Percentiles rank a stretch among this genome's conserved stretches.
Evolutionary conservation across 805 yeast species (phyloP).

Genomic region (Zygosaccharomyces siamensis): DNA sequence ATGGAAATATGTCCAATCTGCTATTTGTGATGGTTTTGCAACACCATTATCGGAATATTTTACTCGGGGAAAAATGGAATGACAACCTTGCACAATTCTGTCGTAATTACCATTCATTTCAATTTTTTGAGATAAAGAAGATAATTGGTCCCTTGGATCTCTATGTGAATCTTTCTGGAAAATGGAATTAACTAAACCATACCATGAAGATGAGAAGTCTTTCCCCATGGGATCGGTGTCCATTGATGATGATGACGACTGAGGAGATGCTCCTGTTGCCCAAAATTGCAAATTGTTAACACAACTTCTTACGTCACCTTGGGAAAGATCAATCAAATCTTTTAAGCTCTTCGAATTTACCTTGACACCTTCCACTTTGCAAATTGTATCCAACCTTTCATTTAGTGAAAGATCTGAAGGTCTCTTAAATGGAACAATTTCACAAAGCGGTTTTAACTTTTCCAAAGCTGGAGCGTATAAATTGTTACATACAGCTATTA

Average conservation of each 20-base stretch:
- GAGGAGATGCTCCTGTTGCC: slow-evolving; percentile 18
- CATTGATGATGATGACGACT: slow-evolving; percentile 12
- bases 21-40: slow-evolving; percentile 51
- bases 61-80: slow-evolving; percentile 56
- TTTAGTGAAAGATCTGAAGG: slow-evolving; percentile 47
- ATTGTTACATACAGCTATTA: slow-evolving; percentile 89
- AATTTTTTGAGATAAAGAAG: slow-evolving; percentile 43
- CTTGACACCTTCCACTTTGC: slow-evolving; percentile 48
- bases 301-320: slow-evolving; percentile 82
- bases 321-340: slow-evolving; percentile 63
- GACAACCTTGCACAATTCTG: slow-evolving; percentile 66
- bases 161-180: slow-evolving; percentile 49
- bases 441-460: slow-evolving; percentile 66
- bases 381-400: slow-evolving; percentile 47
- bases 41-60: slow-evolving; percentile 63
- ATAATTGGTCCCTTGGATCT: slow-evolving; percentile 46
- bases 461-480: slow-evolving; percentile 72
- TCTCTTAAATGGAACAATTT: slow-evolving; percentile 59
- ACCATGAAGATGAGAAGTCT: slow-evolving; percentile 67
- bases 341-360: slow-evolving; percentile 49
- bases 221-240: slow-evolving; percentile 35
- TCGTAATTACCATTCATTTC: slow-evolving; percentile 51
- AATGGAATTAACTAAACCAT: slow-evolving; percentile 52
- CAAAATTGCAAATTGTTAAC: slow-evolving; percentile 75
- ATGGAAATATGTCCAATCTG: slow-evolving; percentile 74